A percentile compares a stretch with the other conserved stretches of the same genome.
Conservation (phyloP, 805 yeast genomes). For the Hanseniaspora pseudoguilliermondii region DNA sequence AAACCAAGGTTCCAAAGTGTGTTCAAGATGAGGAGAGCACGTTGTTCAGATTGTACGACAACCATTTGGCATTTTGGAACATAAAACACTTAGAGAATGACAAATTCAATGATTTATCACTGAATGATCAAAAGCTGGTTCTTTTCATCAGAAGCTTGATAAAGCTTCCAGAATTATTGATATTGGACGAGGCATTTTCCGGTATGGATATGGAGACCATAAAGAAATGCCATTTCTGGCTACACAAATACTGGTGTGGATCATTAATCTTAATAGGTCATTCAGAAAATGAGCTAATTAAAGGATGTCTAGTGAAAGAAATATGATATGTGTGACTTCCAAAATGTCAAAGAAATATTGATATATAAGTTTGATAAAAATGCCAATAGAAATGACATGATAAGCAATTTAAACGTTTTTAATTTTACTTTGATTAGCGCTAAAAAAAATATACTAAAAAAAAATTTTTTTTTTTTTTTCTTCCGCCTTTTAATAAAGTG, state of each 20-base stretch:
- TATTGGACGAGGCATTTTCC: constrained; percentile 85
- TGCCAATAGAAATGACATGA: too few species aligned
- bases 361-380: too few species aligned
- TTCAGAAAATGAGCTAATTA: constrained; percentile 60
- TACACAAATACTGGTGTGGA: constrained; percentile 42
- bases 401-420: too few species aligned
- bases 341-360: too few species aligned
- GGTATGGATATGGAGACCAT: constrained; percentile 65
- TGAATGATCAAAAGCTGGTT: constrained; percentile 67
- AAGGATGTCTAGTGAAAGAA: constrained; percentile 36
- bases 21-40: constrained; percentile 27
- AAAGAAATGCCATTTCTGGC: constrained; percentile 40
- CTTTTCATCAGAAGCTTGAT: constrained; percentile 66
- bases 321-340: not conserved
- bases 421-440: not conserved
- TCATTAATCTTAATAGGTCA: constrained; percentile 76
- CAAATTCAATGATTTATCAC: constrained; percentile 41
- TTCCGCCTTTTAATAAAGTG: not conserved
- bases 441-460: not conserved
- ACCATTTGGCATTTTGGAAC: constrained; percentile 36
- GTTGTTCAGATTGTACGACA: constrained; percentile 27
- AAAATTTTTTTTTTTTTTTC: not conserved
- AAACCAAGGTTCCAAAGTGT: constrained; percentile 36
- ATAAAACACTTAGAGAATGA: constrained; percentile 24
- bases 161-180: constrained; percentile 63